Conservation (phyloP, 495 filamentous ascomycete species). For the Symbiotaphrina buchneri region DNA sequence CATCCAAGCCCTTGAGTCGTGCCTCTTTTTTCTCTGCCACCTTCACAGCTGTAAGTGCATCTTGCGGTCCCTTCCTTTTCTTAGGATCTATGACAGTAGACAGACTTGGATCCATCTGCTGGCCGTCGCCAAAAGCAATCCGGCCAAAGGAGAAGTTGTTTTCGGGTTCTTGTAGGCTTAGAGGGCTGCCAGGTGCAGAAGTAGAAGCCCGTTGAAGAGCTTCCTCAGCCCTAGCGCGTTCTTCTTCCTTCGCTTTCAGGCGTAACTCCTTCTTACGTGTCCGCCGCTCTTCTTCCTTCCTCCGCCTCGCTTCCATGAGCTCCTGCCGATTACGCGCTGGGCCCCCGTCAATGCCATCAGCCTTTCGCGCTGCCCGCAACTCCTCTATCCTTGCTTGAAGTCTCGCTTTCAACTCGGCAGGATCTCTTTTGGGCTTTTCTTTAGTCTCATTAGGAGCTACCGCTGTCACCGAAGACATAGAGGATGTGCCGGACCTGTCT, state of each 20-base stretch:
- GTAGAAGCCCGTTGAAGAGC: slow-evolving; percentile 27
- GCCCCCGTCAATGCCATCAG: slow-evolving; percentile 55
- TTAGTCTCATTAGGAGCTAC: slow-evolving; percentile 32
- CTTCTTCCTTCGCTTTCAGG: slow-evolving; percentile 50
- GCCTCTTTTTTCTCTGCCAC: slow-evolving; percentile 46
- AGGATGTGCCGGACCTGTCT: slow-evolving; percentile 39
- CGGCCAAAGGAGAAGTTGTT: slow-evolving; percentile 68
- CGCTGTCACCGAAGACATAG: slow-evolving; percentile 49
- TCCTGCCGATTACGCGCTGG: slow-evolving; percentile 69
- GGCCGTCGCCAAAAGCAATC: slow-evolving; percentile 69
- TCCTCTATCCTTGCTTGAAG: slow-evolving; percentile 61
- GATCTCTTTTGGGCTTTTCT: slow-evolving; percentile 30
- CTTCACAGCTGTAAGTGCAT: slow-evolving; percentile 51
- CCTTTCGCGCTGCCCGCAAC: slow-evolving; percentile 61
- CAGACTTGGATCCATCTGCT: slow-evolving; percentile 44
- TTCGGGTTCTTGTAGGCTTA: slow-evolving; percentile 17
- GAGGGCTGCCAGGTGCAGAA: slow-evolving; percentile 7
- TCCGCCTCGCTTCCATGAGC: slow-evolving; percentile 66
- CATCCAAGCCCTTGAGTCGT: slow-evolving; percentile 43
- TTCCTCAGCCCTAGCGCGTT: slow-evolving; percentile 36
- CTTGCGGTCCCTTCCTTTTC: slow-evolving; percentile 55
- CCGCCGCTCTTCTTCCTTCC: slow-evolving; percentile 68
- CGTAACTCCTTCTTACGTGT: slow-evolving; percentile 69
- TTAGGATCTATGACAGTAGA: slow-evolving; percentile 28
- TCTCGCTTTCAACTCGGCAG: slow-evolving; percentile 45